Conservation (phyloP, 163 green algal genomes). For the Chloromonas sp. region DNA sequence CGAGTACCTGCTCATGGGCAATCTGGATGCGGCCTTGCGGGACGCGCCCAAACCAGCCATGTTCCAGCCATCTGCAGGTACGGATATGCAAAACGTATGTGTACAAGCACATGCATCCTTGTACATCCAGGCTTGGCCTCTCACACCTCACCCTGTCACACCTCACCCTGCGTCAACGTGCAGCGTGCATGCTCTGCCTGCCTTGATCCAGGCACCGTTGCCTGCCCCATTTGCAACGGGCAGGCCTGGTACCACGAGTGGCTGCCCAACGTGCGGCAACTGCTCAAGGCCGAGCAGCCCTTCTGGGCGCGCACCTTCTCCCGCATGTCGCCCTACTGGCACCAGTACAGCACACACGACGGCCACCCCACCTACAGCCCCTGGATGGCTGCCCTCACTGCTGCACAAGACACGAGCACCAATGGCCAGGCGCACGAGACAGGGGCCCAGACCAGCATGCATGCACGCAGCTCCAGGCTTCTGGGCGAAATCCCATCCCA, state of each 20-base stretch:
- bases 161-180: background rate
- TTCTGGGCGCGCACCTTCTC: constrained; percentile 30
- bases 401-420: background rate
- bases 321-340: constrained; percentile 16
- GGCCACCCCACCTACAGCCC: background rate
- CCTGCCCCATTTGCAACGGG: constrained; percentile 31
- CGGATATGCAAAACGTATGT: background rate
- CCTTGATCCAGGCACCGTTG: constrained; percentile 28
- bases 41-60: constrained; percentile 32
- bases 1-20: constrained; percentile 34
- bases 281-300: constrained; percentile 27
- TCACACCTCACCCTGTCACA: background rate
- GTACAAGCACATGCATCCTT: background rate
- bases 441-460: background rate
- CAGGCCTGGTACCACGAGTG: constrained; percentile 14
- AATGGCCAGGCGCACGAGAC: background rate
- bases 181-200: background rate
- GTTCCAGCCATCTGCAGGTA: constrained; percentile 34
- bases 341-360: background rate
- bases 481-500: background rate
- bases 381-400: background rate
- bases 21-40: constrained; percentile 36
- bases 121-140: background rate
- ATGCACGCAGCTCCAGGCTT: background rate
- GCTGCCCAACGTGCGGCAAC: constrained; percentile 28